phyloP scores from a whole-genome alignment of 2,329 filamentous ascomycete species.

The Bisporella sp. region DNA sequence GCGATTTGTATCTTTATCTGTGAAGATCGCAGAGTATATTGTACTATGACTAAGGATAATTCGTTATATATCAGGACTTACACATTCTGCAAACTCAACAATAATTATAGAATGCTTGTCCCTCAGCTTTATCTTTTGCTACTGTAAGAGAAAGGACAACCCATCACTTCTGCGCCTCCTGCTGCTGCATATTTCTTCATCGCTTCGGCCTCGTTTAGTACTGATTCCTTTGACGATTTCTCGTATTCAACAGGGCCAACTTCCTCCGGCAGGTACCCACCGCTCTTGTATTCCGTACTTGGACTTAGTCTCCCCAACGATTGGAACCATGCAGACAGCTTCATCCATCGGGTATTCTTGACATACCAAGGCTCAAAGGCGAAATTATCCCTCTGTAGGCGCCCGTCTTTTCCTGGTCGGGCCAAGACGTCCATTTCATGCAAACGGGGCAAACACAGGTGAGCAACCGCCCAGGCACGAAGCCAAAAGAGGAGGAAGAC shows the following conservation, averaged over 20 bases:
- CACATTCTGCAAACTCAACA: no score
- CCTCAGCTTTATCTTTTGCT: background rate
- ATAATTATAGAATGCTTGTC: background rate
- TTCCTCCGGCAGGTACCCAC: constrained; percentile 18
- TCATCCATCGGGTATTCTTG: constrained; percentile 4
- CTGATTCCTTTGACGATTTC: constrained; percentile 12
- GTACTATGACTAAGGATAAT: no score
- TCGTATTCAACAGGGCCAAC: constrained; percentile 12
- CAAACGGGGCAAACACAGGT: constrained; percentile 9
- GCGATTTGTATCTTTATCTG: no score
- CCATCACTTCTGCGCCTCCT: constrained; percentile 6
- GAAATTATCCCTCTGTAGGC: constrained; percentile 11
- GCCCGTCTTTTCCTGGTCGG: constrained; percentile 8
- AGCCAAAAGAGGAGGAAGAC: constrained; percentile 1
- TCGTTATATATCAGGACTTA: no score
- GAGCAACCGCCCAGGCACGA: background rate
- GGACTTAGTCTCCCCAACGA: constrained; percentile 8
- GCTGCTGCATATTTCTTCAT: constrained; percentile 13
- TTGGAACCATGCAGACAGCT: background rate
- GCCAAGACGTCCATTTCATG: constrained; percentile 1
- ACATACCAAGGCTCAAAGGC: constrained; percentile 23
- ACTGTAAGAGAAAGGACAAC: constrained; percentile 14
- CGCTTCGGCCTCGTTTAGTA: constrained; percentile 10
- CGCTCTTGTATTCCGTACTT: constrained; percentile 11
- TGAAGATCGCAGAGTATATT: no score